Base-by-base conservation (phyloP, 2,329 filamentous ascomycete species). In the Aspergillus hiratsukae region DNA sequence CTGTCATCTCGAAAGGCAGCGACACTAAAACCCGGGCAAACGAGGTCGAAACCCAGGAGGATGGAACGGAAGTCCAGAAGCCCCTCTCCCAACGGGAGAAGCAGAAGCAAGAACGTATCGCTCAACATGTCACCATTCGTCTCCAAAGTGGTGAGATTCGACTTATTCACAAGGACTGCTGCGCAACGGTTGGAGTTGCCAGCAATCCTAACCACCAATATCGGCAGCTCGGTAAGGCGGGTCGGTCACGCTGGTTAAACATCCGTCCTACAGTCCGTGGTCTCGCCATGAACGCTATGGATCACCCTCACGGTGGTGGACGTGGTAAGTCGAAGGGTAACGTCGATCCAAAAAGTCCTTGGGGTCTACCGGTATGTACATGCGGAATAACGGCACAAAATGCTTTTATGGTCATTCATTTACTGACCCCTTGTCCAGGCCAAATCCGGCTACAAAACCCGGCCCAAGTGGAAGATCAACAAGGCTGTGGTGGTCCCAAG, bases 321-420 rank as follows among this genome's bases (percentile, higher is more conserved):
- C 86, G 95, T 82, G 94, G 94, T 80, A 99, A 99, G 80, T 97
- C 91, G 56, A 99, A 99, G 90, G 91, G 94, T 85, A 96, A 97
- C 72, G 86, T 92, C 59, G 83, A 96, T 72, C 94, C 95, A 35
- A 91, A 94, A 67, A 96, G 91, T 78, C 94, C 94, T 57, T 99
- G 95, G 94, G 94, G 95, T 73, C 88, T 86, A 72, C 93, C 91
- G 71, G 91, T 95, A 88, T 79, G 90, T 85, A 63, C 51, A 11
- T 49, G 51, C 50, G 23, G 11, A 41, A 51, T 55, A 10, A 14
- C 21, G 9, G 48, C 25, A 49, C 49, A 41, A 25, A 25, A 29
- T 56, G 57, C 56, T 25, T 54, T 56, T 53, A 54, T 45, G 27
- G 19, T n/a, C 48, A 49, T 53, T 61, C 45, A 51, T 21, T 51